Evolutionary conservation across 192 early-diverging fungal genomes (phyloP), one percentile per base, ranked within the genome.

Genomic region (Mortierella alpina): DNA sequence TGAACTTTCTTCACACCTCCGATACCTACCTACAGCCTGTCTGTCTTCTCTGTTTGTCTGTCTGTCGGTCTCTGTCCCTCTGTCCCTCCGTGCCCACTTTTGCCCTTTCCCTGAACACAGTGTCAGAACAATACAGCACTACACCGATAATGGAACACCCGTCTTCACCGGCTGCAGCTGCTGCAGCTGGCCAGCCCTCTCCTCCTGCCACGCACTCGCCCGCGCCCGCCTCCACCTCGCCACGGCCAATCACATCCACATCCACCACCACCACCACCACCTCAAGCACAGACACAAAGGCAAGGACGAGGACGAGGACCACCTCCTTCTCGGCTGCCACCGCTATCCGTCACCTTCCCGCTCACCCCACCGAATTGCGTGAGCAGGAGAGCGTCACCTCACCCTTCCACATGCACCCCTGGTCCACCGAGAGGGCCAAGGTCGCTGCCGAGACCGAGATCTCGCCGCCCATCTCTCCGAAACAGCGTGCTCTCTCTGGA

Each of bases 381-480:
- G 31, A 62, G 17, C 58, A 47, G 7, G 50, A 55, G 49, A 65
- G 51, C 63, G 41, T 31, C 23, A 7, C 59, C 14, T 13, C 55
- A 15, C 51, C 75, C 14, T 66, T 77, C 57, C 53, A 78, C 6
- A 72, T 70, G 59, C 70, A 80, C 23, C 70, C 77, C 31, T 80
- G 77, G 77, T 31, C 77, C 4, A 63, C 69, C 10, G 65, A 80
- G 49, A 70, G 77, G 13, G 77, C 77, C 50, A 72, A 66, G 60
- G 65, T 59, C 66, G 77, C 77, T n/a, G 70, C 70, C 18, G 59
- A 80, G 45, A 50, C 77, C 10, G 65, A 72, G 58, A 63, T 80
- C 45, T 80, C 77, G 0, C 77, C 77, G 9, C 77, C 77, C 41
- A 67, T 72, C 66, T 80, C 77, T 11, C 77, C 77, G 18, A 80